Evolutionary conservation across 1,139 yeast species (phyloP).

Genomic region (Nakaseomyces bracarensis): DNA sequence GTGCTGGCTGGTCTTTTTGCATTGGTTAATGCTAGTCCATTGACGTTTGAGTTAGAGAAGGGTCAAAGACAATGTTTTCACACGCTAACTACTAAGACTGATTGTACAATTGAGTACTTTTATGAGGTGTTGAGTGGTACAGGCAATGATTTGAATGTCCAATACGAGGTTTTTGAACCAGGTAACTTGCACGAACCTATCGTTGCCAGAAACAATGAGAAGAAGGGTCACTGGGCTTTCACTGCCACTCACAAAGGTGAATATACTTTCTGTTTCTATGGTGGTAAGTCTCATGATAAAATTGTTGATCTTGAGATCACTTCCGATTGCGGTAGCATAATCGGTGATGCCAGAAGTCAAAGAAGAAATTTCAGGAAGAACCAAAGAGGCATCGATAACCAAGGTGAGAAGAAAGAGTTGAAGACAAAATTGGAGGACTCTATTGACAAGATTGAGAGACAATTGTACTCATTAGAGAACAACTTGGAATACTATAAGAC

Average conservation of each 20-base stretch:
- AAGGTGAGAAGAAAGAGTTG: constrained; percentile 32
- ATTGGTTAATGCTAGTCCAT: constrained; percentile 33
- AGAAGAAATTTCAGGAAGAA: constrained; percentile 43
- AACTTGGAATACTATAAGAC: constrained; percentile 77
- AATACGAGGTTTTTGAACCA: constrained; percentile 68
- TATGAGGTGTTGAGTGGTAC: constrained; percentile 94
- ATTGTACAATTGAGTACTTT: constrained; percentile 65
- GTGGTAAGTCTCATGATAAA: constrained; percentile 83
- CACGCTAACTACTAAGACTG: constrained; percentile 56
- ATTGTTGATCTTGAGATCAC: constrained; percentile 82
- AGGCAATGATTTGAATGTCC: constrained; percentile 58
- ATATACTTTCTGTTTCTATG: constrained; percentile 85
- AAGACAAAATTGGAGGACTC: constrained; percentile 49
- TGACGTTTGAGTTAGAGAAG: constrained; percentile 73
- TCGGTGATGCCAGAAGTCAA: constrained; percentile 56
- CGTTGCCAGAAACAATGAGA: constrained; percentile 53
- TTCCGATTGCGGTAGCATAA: constrained; percentile 35
- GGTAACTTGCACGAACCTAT: constrained; percentile 42
- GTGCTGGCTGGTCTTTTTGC: background rate
- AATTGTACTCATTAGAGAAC: constrained; percentile 56
- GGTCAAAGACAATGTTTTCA: constrained; percentile 73
- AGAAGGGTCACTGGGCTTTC: constrained; percentile 81
- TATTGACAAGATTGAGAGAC: constrained; percentile 55
- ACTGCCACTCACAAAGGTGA: constrained; percentile 68
- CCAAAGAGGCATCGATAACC: constrained; percentile 14